These are phyloP conservation scores for Sugiyamaella pinicola DNA, from an alignment of 1,139 yeast genomes.

Conservation along the genomic window DNA sequence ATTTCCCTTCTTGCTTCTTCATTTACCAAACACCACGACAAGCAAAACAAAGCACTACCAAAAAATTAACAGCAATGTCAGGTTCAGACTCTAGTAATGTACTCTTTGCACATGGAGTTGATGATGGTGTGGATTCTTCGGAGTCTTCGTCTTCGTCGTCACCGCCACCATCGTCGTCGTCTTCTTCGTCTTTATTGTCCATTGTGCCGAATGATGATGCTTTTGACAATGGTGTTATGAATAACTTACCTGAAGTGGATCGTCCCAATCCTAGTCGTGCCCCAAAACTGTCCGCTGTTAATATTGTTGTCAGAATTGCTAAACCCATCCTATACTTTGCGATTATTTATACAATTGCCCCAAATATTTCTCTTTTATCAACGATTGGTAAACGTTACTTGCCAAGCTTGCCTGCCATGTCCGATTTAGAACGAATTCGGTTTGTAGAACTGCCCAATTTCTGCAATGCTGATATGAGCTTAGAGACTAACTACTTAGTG, in stretches of 20 bases:
- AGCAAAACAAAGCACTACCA: background rate
- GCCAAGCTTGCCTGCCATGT: background rate
- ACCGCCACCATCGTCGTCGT: too few relatives aligned
- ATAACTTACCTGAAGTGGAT: too few relatives aligned
- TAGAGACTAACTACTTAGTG: background rate
- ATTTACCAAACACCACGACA: background rate
- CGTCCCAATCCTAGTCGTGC: too few relatives aligned
- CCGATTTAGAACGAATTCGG: conserved; percentile 1
- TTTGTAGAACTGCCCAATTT: conserved; percentile 1
- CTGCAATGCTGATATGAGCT: background rate
- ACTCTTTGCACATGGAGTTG: background rate
- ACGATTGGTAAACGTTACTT: background rate
- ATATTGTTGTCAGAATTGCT: background rate
- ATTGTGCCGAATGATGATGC: background rate
- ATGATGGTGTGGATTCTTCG: background rate
- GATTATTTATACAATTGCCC: background rate
- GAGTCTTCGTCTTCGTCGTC: background rate
- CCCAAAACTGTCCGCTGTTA: background rate
- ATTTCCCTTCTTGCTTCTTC: background rate
- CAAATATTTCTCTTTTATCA: background rate
- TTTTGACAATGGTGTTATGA: background rate
- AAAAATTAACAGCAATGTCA: too few relatives aligned
- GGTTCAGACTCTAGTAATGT: background rate
- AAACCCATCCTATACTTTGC: background rate
- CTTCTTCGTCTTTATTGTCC: background rate